Evolutionary conservation across 768 basidiomycete genomes (phyloP), one percentile per base, ranked within the genome.

Genomic region (Termitomyces sp.): DNA sequence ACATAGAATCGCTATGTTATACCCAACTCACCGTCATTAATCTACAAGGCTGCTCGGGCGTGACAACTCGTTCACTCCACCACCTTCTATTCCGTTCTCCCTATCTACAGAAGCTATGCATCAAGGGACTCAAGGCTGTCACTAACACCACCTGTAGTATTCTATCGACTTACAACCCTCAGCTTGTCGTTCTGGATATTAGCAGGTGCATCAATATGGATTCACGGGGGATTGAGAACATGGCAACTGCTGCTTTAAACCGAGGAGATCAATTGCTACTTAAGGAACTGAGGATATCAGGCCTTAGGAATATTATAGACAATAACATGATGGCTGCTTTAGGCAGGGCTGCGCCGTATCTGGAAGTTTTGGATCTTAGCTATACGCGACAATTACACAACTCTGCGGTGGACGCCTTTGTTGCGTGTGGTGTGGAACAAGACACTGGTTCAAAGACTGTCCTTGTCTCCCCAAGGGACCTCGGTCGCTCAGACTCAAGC

Each of bases 281-380:
- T 57, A 85, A 78, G 68, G 82, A 84, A 45, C 77, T 96, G 32
- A 76, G 84, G 24, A 60, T 94, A 27, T 87, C 83, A 7, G 91
- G 89, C 0, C 68, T 97, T 57, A 83, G 79, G 65, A 74, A 82
- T 53, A 70, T 86, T 53, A 70, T 86, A 51, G 74, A 79, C 16
- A 87, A 89, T 64, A 73, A 76, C 12, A 79, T 81, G 64, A 82
- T 95, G 81, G 69, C 76, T n/a, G 72, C 74, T 10, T 74, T 95
- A 36, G 93, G 88, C 6, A 81, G 75, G 62, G 86, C 82, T 3
- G 81, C 89, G 0, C 89, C 90, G 20, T 74, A 77, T 64, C 79
- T 95, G 22, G 89, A 93, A 69, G 82, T 91, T 18, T 75, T 95
- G 22, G 93, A 95, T 70, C 72, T 94, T 60, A 90, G 88, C 71